Conservation (phyloP, 495 filamentous ascomycete species). For the Monascus purpureus region DNA sequence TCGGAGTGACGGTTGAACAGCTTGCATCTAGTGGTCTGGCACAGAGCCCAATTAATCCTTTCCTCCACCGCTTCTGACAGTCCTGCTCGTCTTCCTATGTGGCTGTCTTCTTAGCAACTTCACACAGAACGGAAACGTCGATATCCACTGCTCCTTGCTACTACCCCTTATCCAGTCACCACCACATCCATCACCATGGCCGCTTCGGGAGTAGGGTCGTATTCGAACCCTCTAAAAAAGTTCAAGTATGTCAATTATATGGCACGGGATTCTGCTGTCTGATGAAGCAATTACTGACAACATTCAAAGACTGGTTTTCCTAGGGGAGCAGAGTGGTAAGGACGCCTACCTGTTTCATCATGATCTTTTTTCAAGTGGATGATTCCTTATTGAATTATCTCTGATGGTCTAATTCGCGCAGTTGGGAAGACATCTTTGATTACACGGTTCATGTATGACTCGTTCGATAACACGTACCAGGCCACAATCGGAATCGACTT, state of each 20-base stretch:
- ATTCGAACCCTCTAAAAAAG: constrained; percentile 99
- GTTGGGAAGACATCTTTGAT: constrained; percentile 98
- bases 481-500: constrained; percentile 99
- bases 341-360: constrained; percentile 6
- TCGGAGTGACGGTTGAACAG: constrained; percentile 1
- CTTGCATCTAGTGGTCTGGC: not conserved
- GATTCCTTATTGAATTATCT: not conserved
- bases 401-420: constrained; percentile 18
- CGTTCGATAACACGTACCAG: constrained; percentile 99
- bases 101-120: too few relatives aligned
- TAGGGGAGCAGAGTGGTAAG: constrained; percentile 96
- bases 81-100: too few relatives aligned
- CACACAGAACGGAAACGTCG: too few relatives aligned
- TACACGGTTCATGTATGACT: constrained; percentile 99
- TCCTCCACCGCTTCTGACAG: too few relatives aligned
- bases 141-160: too few relatives aligned
- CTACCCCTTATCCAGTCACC: constrained; percentile 5
- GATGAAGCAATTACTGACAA: too few relatives aligned
- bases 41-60: too few relatives aligned
- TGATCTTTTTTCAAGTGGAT: constrained; percentile 1
- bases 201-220: constrained; percentile 57
- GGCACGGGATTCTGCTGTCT: not conserved
- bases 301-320: constrained; percentile 76
- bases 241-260: constrained; percentile 61
- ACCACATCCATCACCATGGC: constrained; percentile 31